Percentiles rank a stretch among this genome's conserved stretches.
Evolutionary conservation across 2,329 filamentous ascomycete genomes (phyloP).

Genomic region (Hypocrella siamensis): DNA sequence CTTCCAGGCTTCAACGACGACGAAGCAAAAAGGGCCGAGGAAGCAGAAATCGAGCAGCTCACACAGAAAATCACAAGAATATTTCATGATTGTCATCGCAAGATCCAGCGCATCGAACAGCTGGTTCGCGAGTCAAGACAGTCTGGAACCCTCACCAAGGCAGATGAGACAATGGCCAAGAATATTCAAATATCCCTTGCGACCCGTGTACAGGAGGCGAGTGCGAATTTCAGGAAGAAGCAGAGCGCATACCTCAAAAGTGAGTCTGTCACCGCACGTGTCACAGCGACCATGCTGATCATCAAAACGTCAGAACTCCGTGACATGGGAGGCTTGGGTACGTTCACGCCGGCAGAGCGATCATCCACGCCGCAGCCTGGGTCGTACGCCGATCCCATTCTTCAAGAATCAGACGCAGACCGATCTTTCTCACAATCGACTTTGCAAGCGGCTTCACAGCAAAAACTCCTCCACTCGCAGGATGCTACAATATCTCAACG

Average conservation of each 20-base stretch:
- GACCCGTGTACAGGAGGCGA: slow-evolving; percentile 76
- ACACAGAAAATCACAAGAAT: slow-evolving; percentile 80
- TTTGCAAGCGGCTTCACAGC: slow-evolving; percentile 61
- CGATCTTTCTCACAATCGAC: slow-evolving; percentile 82
- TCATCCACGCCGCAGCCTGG: slow-evolving; percentile 32
- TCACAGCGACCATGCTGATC: background rate
- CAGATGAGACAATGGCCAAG: slow-evolving; percentile 88
- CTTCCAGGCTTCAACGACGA: slow-evolving; percentile 95
- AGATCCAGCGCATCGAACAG: slow-evolving; percentile 73
- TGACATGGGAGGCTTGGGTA: slow-evolving; percentile 46
- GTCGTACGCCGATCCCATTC: slow-evolving; percentile 65
- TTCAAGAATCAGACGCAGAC: slow-evolving; percentile 89
- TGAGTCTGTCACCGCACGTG: slow-evolving; percentile 21
- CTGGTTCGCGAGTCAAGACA: slow-evolving; percentile 73
- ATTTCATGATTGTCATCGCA: slow-evolving; percentile 81
- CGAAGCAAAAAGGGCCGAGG: slow-evolving; percentile 71
- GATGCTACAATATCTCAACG: slow-evolving; percentile 79
- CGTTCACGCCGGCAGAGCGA: slow-evolving; percentile 34
- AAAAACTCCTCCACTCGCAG: slow-evolving; percentile 54
- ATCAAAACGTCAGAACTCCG: slow-evolving; percentile 43
- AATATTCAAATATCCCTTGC: slow-evolving; percentile 92
- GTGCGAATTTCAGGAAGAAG: slow-evolving; percentile 88
- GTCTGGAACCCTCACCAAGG: slow-evolving; percentile 55
- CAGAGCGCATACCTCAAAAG: slow-evolving; percentile 93
- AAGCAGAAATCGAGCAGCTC: slow-evolving; percentile 75